Percentiles rank a stretch among this genome's conserved stretches.
Evolutionary conservation across 2,329 filamentous ascomycete genomes (phyloP).

Genomic region (Aspergillus hortae): DNA sequence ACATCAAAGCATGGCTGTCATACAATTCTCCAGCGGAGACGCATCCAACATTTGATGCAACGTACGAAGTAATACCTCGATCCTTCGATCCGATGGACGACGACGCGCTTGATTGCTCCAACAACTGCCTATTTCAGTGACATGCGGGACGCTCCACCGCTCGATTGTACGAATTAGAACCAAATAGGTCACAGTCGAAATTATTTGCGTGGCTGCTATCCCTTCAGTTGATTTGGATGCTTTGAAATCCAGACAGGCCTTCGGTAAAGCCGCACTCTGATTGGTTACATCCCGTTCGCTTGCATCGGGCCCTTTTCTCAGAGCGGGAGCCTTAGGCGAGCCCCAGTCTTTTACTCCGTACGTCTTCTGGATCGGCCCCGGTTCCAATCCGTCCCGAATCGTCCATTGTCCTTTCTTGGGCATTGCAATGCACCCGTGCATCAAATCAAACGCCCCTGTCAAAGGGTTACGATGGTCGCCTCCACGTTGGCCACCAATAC

Average conservation of each 20-base stretch:
- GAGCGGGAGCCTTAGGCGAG: slow-evolving; percentile 38
- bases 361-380: slow-evolving; percentile 4
- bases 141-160: too few relatives aligned
- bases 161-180: too few relatives aligned
- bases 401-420: not conserved
- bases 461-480: not conserved
- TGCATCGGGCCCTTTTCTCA: slow-evolving; percentile 30
- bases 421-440: not conserved
- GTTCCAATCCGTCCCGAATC: not conserved
- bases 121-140: too few relatives aligned
- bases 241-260: slow-evolving; percentile 4
- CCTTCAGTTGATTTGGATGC: too few relatives aligned
- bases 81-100: too few relatives aligned
- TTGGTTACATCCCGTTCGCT: slow-evolving; percentile 26
- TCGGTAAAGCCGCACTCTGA: slow-evolving; percentile 33
- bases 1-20: too few relatives aligned
- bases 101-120: too few relatives aligned
- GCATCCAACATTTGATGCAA: too few relatives aligned
- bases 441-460: not conserved
- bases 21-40: too few relatives aligned
- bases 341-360: slow-evolving; percentile 6
- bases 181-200: too few relatives aligned
- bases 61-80: too few relatives aligned
- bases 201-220: too few relatives aligned
- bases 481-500: not conserved